Conservation (phyloP, 2,329 filamentous ascomycete species). For the Curvularia hawaiiensis region DNA sequence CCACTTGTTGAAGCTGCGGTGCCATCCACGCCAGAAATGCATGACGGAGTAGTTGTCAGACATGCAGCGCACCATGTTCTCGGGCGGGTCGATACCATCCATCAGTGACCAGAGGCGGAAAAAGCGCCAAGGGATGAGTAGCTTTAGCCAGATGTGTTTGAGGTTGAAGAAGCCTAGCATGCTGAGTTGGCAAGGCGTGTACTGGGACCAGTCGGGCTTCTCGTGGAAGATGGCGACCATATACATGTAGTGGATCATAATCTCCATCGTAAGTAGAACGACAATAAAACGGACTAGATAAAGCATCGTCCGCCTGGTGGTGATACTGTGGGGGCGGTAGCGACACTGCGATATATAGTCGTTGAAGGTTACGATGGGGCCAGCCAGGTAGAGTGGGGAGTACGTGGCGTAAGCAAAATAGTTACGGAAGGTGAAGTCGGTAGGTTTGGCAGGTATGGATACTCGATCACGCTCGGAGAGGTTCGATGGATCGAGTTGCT, state of each 20-base stretch:
- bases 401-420: conserved; percentile 91
- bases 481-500: conserved; percentile 85
- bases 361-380: conserved; percentile 96
- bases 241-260: conserved; percentile 86
- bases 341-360: conserved; percentile 91
- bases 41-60: conserved; percentile 91
- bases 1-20: conserved; percentile 94
- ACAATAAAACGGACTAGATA: conserved; percentile 85
- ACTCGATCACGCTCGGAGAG: conserved; percentile 90
- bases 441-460: conserved; percentile 70
- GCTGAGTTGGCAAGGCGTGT: conserved; percentile 84
- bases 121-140: conserved; percentile 96
- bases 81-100: conserved; percentile 91
- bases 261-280: conserved; percentile 83
- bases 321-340: conserved; percentile 74
- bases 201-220: conserved; percentile 77
- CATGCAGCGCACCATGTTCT: conserved; percentile 98
- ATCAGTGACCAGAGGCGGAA: conserved; percentile 95
- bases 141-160: conserved; percentile 96
- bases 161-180: conserved; percentile 96
- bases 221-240: conserved; percentile 89
- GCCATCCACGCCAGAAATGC: conserved; percentile 96
- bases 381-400: conserved; percentile 88
- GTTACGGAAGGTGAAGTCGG: conserved; percentile 80
- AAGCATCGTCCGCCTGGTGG: conserved; percentile 70